These are phyloP conservation scores for Fusarium armeniacum DNA, from an alignment of 2,329 filamentous ascomycete species.

Conservation along the genomic window DNA sequence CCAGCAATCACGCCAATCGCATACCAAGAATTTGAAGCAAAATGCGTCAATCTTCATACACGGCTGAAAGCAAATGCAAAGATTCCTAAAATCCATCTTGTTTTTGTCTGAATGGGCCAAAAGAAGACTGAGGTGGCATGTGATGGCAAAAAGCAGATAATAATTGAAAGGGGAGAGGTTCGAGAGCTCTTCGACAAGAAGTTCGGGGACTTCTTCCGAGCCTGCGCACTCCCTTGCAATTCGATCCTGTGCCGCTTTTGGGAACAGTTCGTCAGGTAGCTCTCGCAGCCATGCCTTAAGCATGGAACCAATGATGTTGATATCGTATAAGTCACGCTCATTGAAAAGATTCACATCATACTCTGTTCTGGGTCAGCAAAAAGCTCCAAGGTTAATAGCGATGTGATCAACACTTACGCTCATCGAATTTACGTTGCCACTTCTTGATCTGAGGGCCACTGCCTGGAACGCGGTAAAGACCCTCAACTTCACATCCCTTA, in stretches of 20 bases:
- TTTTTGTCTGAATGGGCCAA: conserved; percentile 94
- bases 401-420: conserved; percentile 67
- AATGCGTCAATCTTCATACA: conserved; percentile 97
- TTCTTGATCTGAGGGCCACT: conserved; percentile 92
- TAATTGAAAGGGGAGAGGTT: conserved; percentile 98
- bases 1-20: conserved; percentile 97
- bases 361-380: conserved; percentile 63
- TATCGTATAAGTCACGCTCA: conserved; percentile 90
- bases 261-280: conserved; percentile 93
- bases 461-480: conserved; percentile 91
- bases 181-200: conserved; percentile 91
- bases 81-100: conserved; percentile 97
- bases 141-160: conserved; percentile 96
- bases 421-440: conserved; percentile 93
- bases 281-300: conserved; percentile 97
- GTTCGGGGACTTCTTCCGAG: conserved; percentile 82
- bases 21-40: conserved; percentile 94
- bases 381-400: neutral
- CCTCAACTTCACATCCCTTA: conserved; percentile 93
- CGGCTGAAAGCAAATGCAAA: conserved; percentile 97
- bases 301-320: conserved; percentile 96
- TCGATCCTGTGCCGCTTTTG: conserved; percentile 83
- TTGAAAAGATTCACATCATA: conserved; percentile 91
- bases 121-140: conserved; percentile 92
- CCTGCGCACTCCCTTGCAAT: conserved; percentile 85